phyloP scores from a whole-genome alignment of 2,329 filamentous ascomycete genomes.

The Chrysosporium keratinophilum region DNA sequence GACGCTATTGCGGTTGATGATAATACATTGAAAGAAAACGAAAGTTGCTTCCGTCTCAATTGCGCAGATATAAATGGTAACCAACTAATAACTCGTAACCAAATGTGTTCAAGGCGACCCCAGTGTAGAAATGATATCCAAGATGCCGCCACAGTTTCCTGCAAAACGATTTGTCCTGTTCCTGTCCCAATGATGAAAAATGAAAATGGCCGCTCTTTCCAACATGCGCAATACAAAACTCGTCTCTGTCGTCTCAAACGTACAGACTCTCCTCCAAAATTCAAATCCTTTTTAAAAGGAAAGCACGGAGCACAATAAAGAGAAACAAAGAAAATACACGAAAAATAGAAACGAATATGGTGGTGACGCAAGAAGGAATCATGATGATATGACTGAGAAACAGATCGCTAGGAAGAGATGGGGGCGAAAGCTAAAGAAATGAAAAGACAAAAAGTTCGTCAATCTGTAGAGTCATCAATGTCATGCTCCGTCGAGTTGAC shows the following conservation, averaged over 20 bases:
- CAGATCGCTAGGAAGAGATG: background rate
- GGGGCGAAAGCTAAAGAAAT: background rate
- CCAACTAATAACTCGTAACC: background rate
- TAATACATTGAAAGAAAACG: background rate
- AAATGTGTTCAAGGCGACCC: background rate
- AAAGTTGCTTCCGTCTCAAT: background rate
- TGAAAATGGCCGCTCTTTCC: slow-evolving; percentile 3
- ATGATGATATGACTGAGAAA: background rate
- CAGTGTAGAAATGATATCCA: background rate
- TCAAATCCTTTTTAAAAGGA: background rate
- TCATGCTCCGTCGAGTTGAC: background rate
- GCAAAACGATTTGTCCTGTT: background rate
- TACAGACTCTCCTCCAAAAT: background rate
- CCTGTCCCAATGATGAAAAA: background rate
- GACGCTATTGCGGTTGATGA: too few relatives aligned
- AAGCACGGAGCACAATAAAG: background rate
- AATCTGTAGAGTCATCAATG: background rate
- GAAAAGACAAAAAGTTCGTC: background rate
- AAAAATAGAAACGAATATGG: background rate
- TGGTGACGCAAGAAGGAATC: background rate
- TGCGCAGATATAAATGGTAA: background rate
- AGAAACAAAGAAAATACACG: background rate
- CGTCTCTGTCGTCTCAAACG: background rate
- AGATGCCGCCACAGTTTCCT: slow-evolving; percentile 3
- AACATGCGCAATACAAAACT: slow-evolving; percentile 6